phyloP scores from a whole-genome alignment of 371 early-diverging fungal species.

The Mucor racemosus region DNA sequence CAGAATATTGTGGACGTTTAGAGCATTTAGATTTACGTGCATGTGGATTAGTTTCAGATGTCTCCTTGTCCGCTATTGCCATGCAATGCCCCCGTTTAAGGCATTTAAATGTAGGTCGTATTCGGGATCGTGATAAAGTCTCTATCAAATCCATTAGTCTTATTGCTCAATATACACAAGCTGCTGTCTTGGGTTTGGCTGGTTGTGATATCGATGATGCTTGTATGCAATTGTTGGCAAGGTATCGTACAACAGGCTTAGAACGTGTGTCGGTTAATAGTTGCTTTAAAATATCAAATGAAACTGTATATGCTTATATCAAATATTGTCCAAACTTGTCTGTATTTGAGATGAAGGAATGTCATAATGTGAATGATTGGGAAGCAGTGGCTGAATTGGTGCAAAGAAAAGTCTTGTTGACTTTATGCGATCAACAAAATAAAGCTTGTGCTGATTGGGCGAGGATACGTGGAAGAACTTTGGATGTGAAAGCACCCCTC shows the following conservation, averaged over 20 bases:
- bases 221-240: conserved; percentile 53
- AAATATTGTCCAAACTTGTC: conserved; percentile 56
- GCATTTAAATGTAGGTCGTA: conserved; percentile 63
- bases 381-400: conserved; percentile 43
- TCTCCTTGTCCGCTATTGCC: conserved; percentile 53
- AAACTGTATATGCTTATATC: conserved; percentile 51
- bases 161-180: conserved; percentile 54
- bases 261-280: conserved; percentile 63
- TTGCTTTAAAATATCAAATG: conserved; percentile 55
- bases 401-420: conserved; percentile 42
- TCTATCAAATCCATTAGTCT: conserved; percentile 52
- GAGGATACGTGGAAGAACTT: conserved; percentile 23
- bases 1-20: conserved; percentile 46
- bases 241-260: conserved; percentile 40
- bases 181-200: conserved; percentile 59
- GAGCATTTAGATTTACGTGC: conserved; percentile 62
- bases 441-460: conserved; percentile 45
- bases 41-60: conserved; percentile 59
- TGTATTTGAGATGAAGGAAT: conserved; percentile 66
- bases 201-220: conserved; percentile 64
- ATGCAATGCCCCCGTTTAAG: conserved; percentile 50
- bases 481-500: conserved; percentile 38
- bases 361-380: conserved; percentile 52
- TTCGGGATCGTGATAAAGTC: conserved; percentile 55
- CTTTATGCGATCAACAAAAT: conserved; percentile 49